Base-by-base conservation (phyloP, 305 asterid species). In the Fraxinus angustifolia region DNA sequence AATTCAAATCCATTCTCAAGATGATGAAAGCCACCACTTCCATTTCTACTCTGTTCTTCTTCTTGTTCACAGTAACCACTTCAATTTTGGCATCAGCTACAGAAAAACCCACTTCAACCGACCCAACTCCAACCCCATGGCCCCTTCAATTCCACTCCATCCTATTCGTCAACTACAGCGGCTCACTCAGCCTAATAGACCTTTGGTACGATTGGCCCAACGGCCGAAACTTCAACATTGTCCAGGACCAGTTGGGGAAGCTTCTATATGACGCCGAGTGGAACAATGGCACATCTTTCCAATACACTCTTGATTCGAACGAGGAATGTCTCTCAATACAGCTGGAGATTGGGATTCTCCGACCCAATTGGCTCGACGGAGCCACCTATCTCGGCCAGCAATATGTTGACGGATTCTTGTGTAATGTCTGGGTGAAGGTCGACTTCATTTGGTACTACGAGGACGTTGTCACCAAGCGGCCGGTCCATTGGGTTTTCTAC, bases 141-240 rank as follows among this genome's bases (percentile, higher is more conserved):
- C 97, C 97, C 2, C 90, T 75, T 80, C 98, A 94, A 82, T 94
- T 94, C 86, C 96, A 93, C 90, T 93, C 97, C n/a, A 79, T 87
- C 17, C 90, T 94, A 50, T 90, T 70, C 75, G 93, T 79, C 7
- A 94, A 94, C 80, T 86, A 77, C 91, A 92, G 88, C 34, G 92
- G 92, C 53, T 83, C 92, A 4, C 91, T 90, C 26, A 86, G 91
- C 86, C 67, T 89, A 19, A 91, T 91, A 65, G 94, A 94, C 85
- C 94, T 94, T 21, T 92, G 98, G 96, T 93, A 94, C 87, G 97
- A 94, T 78, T 94, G 97, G 94, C 83, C 97, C 73, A 93, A 93
- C 73, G 94, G 97, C 68, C 94, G 98, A 74, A 94, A 94, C 88
- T 90, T 91, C 91, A 94, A 94, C 90, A 93, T 93, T 74, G 42